phyloP scores from a whole-genome alignment of 2,329 filamentous ascomycete genomes.

The Xylaria sp. region DNA sequence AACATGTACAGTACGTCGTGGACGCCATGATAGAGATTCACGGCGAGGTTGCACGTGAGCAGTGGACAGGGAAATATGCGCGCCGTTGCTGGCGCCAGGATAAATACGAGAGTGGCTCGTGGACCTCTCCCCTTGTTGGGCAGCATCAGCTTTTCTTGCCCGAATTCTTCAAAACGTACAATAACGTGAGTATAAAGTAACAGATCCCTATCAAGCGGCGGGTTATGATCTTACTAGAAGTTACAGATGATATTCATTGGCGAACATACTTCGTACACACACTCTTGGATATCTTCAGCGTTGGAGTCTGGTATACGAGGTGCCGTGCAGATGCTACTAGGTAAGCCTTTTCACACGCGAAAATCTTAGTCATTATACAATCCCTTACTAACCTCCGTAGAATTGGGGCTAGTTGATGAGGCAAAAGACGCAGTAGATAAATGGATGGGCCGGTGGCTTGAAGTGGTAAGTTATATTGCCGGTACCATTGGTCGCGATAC shows the following conservation, averaged over 20 bases:
- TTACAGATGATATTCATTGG: constrained; percentile 2
- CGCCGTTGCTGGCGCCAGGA: constrained; percentile 9
- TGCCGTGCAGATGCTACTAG: constrained; percentile 2
- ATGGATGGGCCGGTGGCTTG: constrained; percentile 10
- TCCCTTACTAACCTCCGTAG: background rate
- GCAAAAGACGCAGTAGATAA: constrained; percentile 4
- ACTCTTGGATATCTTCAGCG: constrained; percentile 1
- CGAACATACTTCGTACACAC: constrained; percentile 1
- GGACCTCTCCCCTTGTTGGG: background rate
- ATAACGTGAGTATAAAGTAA: background rate
- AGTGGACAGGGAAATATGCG: background rate
- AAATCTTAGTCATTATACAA: background rate
- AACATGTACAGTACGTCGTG: constrained; percentile 1
- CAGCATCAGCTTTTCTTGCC: constrained; percentile 7
- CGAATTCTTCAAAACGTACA: constrained; percentile 10
- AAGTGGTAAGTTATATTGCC: background rate
- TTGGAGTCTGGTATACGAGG: constrained; percentile 11
- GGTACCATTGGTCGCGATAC: background rate
- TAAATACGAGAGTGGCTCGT: constrained; percentile 7
- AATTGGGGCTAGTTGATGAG: constrained; percentile 6
- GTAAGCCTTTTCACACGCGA: background rate
- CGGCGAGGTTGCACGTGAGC: constrained; percentile 5
- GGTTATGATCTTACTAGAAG: background rate
- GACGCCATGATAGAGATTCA: constrained; percentile 7
- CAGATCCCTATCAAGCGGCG: background rate